These are phyloP conservation scores for Ophiosphaerella herpotricha DNA, from an alignment of 2,329 filamentous ascomycete genomes.

Conservation along the genomic window DNA sequence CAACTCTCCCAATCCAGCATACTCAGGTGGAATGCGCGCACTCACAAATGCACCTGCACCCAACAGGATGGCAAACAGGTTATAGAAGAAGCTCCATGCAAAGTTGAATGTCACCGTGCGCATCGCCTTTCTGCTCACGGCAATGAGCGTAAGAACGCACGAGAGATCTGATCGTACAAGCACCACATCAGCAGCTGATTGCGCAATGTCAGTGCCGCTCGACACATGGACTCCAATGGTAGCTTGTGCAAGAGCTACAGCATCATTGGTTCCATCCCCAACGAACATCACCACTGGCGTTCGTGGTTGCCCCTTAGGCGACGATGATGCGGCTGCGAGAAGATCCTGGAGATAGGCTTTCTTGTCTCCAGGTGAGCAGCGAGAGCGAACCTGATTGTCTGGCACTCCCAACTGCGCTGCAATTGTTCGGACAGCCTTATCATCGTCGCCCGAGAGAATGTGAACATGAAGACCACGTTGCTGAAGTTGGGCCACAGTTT, in stretches of 20 bases:
- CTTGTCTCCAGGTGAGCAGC: conserved; percentile 60
- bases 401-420: conserved; percentile 47
- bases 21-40: conserved; percentile 65
- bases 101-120: conserved; percentile 67
- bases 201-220: conserved; percentile 63
- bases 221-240: conserved; percentile 73
- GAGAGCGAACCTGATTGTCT: conserved; percentile 48
- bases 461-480: conserved; percentile 54
- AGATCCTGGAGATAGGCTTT: conserved; percentile 54
- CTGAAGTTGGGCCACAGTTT: conserved; percentile 57
- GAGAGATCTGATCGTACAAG: conserved; percentile 62
- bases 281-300: conserved; percentile 64
- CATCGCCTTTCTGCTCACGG: conserved; percentile 53
- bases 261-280: conserved; percentile 84
- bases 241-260: conserved; percentile 71
- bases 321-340: conserved; percentile 4
- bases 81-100: conserved; percentile 72
- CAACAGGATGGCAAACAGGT: conserved; percentile 69
- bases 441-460: conserved; percentile 64
- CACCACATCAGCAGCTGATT: conserved; percentile 70
- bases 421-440: conserved; percentile 52
- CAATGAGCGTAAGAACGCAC: conserved; percentile 62
- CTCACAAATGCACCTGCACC: conserved; percentile 62
- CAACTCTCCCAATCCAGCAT: conserved; percentile 72
- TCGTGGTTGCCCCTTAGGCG: neutral